Evolutionary conservation across 306 rosid genomes (phyloP), one percentile per base, ranked within the genome.

Genomic region (Fagus crenata): DNA sequence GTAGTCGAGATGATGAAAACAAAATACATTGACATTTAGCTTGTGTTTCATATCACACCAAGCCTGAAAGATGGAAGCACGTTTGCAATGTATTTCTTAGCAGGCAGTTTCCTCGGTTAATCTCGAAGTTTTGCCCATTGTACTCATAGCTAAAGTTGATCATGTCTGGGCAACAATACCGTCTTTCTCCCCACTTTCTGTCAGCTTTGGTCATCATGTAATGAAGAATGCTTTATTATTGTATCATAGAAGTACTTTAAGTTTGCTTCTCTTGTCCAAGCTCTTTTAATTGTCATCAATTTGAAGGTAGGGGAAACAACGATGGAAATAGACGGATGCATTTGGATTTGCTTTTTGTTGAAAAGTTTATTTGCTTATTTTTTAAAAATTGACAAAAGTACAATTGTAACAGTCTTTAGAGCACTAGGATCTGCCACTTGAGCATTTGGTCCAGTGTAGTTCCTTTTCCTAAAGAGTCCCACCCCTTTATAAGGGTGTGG

Each of bases 1-100:
- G 81, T 78, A 79, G 81, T 32, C 85, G 82, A 79, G 77, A 77
- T 77, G 72, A 80, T 74, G 84, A 75, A 74, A 77, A 75, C 37
- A 61, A 80, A 73, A 71, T 74, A 41, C 89, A 74, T 70, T 85
- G 69, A 89, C 32, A 14, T 78, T 81, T 80, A 41, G 72, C 64
- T 59, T 9, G 8, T 75, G n/a, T 55, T 69, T 39, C 69, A 63
- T 83, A 69, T n/a, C 61, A 35, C 7, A 3, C n/a, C 8, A 5
- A 59, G 39, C 37, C 55, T 41, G 54, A 28, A 63, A 9, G 28
- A 9, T 28, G 8, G 75, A 67, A 84, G 68, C 63, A 53, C 53
- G 71, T 39, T 67, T 53, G 51, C 70, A 37, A 22, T 64, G 83
- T 69, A 74, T 58, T 67, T 61, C 75, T 32, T 67, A 35, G 18